phyloP scores from a whole-genome alignment of 208 protist species.

The Trypanosoma cruzi region DNA sequence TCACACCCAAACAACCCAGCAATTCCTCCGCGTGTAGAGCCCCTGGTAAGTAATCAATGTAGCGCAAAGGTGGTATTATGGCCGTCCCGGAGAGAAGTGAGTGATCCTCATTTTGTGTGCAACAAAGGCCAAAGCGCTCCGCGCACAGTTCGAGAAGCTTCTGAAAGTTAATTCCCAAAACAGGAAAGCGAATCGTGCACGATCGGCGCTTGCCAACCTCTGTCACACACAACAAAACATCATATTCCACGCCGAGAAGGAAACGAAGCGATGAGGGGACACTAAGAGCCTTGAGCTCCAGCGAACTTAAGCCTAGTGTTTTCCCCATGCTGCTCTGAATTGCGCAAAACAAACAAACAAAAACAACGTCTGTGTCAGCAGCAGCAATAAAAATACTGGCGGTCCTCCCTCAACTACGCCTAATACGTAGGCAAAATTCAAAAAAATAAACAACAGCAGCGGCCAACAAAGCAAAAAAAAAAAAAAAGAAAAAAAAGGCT shows the following conservation, averaged over 20 bases:
- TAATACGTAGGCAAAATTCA: background rate
- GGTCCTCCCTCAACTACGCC: too few species aligned
- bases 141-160: constrained; percentile 77
- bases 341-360: background rate
- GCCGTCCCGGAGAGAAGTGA: constrained; percentile 62
- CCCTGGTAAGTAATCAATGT: constrained; percentile 82
- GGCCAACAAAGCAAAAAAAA: constrained; percentile 9
- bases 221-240: constrained; percentile 71
- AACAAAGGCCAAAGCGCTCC: constrained; percentile 56
- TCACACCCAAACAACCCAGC: constrained; percentile 58
- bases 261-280: constrained; percentile 74
- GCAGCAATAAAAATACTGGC: background rate
- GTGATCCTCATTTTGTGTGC: constrained; percentile 43
- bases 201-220: constrained; percentile 42
- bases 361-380: background rate
- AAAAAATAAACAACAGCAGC: constrained; percentile 13
- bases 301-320: constrained; percentile 48
- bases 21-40: constrained; percentile 72
- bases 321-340: constrained; percentile 24
- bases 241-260: constrained; percentile 77
- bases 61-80: constrained; percentile 76
- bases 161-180: constrained; percentile 60
- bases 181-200: constrained; percentile 71
- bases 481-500: background rate
- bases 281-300: constrained; percentile 84